These are phyloP conservation scores for Sorghum bicolor DNA, from an alignment of 176 grass and related monocot species.

Conservation along the genomic window Sorghum_bicolor_NCBIv3 NC_012873.2:67225501-67226000, in stretches of 20 bases:
- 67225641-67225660: conserved; percentile 58
- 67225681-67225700: conserved; percentile 51
- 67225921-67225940: conserved; percentile 50
- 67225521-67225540: neutral
- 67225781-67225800: conserved; percentile 67
- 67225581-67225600: conserved; percentile 68
- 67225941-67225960: conserved; percentile 61
- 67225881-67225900: neutral
- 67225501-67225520: neutral
- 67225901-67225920: neutral
- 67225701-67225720: conserved; percentile 43
- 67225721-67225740: neutral
- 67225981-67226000: conserved; percentile 56
- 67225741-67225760: conserved; percentile 73
- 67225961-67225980: conserved; percentile 91
- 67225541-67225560: conserved; percentile 47
- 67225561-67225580: conserved; percentile 73
- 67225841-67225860: too few relatives aligned
- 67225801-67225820: conserved; percentile 71
- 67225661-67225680: conserved; percentile 66
- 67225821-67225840: too few relatives aligned
- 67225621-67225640: conserved; percentile 56
- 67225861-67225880: too few relatives aligned
- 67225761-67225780: conserved; percentile 49
- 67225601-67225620: conserved; percentile 53